Conservation (phyloP, 2,329 filamentous ascomycete genomes). For the Parascedosporium putredinis region DNA sequence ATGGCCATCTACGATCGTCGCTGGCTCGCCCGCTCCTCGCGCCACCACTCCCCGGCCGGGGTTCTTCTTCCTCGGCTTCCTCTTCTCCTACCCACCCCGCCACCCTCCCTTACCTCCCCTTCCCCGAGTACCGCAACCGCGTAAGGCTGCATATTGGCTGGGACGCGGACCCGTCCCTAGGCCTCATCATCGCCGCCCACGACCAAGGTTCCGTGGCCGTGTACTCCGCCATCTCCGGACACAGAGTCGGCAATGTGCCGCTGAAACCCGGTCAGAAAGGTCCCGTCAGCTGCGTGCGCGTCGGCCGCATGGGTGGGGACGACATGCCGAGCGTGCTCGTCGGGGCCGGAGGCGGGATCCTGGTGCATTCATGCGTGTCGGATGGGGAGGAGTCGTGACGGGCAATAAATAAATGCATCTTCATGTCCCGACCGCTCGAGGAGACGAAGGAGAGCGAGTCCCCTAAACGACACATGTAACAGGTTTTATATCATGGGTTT, state of each 20-base stretch:
- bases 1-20: conserved; percentile 50
- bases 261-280: background rate
- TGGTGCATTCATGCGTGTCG: background rate
- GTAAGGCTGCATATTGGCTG: conserved; percentile 39
- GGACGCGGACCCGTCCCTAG: conserved; percentile 34
- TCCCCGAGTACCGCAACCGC: conserved; percentile 39
- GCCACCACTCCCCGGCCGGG: no score
- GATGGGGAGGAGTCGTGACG: background rate
- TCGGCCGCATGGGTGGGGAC: conserved; percentile 17
- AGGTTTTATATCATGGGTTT: no score
- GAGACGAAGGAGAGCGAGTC: no score
- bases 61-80: no score
- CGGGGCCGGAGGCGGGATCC: background rate
- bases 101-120: conserved; percentile 31
- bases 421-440: no score
- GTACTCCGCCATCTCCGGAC: conserved; percentile 38
- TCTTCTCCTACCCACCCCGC: no score
- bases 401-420: background rate
- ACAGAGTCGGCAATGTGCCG: background rate
- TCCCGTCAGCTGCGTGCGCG: conserved; percentile 12
- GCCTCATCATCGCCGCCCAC: conserved; percentile 43
- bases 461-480: no score
- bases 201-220: conserved; percentile 36
- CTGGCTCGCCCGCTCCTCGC: conserved; percentile 20
- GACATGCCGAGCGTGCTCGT: conserved; percentile 1